A percentile compares a stretch with the other conserved stretches of the same genome.
These are phyloP conservation scores for Aspergillus brunneoviolaceus DNA, from an alignment of 2,329 filamentous ascomycete species.

Conservation along the genomic window DNA sequence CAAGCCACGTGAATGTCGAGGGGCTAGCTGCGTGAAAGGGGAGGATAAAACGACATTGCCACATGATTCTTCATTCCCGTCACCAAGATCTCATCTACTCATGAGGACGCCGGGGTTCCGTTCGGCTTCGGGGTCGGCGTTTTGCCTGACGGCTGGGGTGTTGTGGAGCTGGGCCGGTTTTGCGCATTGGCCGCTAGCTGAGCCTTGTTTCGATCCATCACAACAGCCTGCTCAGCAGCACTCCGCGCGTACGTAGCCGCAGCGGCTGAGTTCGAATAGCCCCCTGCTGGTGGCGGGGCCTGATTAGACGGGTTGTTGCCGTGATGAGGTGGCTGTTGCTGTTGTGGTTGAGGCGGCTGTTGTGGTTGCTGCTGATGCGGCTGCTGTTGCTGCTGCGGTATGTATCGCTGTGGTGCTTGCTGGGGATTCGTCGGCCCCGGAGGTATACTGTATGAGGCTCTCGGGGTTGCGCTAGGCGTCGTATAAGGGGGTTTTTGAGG, in stretches of 20 bases:
- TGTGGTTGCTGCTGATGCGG: slow-evolving; percentile 24
- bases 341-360: slow-evolving; percentile 19
- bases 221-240: slow-evolving; percentile 41
- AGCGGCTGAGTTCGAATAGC: slow-evolving; percentile 37
- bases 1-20: background rate
- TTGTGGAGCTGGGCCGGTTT: slow-evolving; percentile 29
- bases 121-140: slow-evolving; percentile 36
- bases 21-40: background rate
- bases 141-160: slow-evolving; percentile 34
- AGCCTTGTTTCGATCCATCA: slow-evolving; percentile 41
- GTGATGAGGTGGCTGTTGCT: slow-evolving; percentile 30
- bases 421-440: slow-evolving; percentile 30
- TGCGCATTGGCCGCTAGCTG: slow-evolving; percentile 34
- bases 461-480: slow-evolving; percentile 30
- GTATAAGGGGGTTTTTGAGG: slow-evolving; percentile 33
- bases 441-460: slow-evolving; percentile 35
- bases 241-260: slow-evolving; percentile 39
- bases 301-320: slow-evolving; percentile 33
- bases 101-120: slow-evolving; percentile 30
- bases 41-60: slow-evolving; percentile 8
- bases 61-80: slow-evolving; percentile 2
- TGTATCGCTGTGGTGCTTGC: slow-evolving; percentile 26
- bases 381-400: slow-evolving; percentile 30
- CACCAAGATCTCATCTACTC: slow-evolving; percentile 2
- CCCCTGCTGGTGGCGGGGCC: slow-evolving; percentile 28